Conservation (phyloP, 306 rosid genomes). For the Mimosa bimucronata region DNA sequence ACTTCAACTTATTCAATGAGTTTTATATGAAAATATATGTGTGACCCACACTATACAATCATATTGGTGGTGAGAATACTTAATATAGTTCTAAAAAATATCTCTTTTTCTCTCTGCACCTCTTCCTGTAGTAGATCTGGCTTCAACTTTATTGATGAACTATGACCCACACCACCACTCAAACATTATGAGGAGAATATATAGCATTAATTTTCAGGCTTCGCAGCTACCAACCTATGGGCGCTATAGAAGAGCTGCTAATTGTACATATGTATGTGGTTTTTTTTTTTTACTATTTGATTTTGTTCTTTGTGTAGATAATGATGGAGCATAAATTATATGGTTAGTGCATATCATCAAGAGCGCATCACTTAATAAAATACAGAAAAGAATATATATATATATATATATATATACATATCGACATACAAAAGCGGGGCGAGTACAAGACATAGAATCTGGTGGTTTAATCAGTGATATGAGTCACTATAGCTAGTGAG, state of each 20-base stretch:
- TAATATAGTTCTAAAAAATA: not conserved
- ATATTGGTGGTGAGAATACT: not conserved
- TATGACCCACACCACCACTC: not conserved
- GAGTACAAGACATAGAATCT: slow-evolving; percentile 37
- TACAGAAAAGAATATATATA: not conserved
- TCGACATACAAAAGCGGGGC: no score
- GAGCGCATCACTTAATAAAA: slow-evolving; percentile 37
- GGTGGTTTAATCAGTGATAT: slow-evolving; percentile 30
- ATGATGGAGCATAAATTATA: slow-evolving; percentile 14
- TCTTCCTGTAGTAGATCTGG: not conserved
- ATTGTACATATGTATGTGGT: slow-evolving; percentile 4
- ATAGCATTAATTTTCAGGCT: not conserved
- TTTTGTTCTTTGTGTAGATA: slow-evolving; percentile 17
- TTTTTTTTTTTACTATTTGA: not conserved
- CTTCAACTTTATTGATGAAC: not conserved
- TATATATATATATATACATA: not conserved
- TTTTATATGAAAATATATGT: not conserved
- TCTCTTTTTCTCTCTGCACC: not conserved
- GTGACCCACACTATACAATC: not conserved
- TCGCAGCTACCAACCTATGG: not conserved
- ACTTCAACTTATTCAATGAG: not conserved
- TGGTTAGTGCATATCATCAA: slow-evolving; percentile 29
- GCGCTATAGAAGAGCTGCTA: not conserved
- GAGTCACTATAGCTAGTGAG: not conserved
- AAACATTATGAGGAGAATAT: not conserved